Base-by-base conservation (phyloP, 1,284 basidiomycete species). In the Pulveroboletus sp. region DNA sequence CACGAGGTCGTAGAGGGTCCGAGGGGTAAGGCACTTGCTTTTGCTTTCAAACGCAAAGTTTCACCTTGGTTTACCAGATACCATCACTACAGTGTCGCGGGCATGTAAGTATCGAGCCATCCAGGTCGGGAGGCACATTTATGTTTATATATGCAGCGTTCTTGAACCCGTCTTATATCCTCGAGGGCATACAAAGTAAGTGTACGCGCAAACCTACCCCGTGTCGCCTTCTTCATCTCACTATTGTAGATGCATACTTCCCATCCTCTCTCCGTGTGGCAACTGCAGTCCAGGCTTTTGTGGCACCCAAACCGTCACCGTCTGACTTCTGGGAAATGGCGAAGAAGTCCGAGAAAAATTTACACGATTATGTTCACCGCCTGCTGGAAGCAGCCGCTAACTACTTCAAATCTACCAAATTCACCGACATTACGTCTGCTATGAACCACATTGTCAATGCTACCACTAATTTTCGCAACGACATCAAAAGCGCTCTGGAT, bases 321-420 rank as follows among this genome's bases (percentile, higher is more conserved):
- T 15, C 39, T 9, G 48, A 63, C 40, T 60, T 63, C 46, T 65
- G 56, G 61, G 52, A 54, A 2, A 33, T 2, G 11, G 56, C 38
- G 2, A 43, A 36, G 24, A 9, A 52, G 36, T 33, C 49, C 4
- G 50, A 63, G 29, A 5, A 31, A 9, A 25, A 2, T 4, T 15
- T 63, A 9, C 48, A 46, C 7, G 36, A 40, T 2, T 55, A 60
- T 12, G 35, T 63, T 33, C 54, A 43, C 18, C 24, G 12, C 22
- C 5, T 63, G 7, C 61, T 63, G 2, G 15, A 36, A 14, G 35
- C 15, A 3, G 51, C 43, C 0, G 39, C 31, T 1, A 3, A 3
- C 5, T 18, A 42, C n/a, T 54, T 65, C 46, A 40, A 46, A 40
- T 60, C 52, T 1, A 29, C 22, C 36, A 31, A 49, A 5, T 55